Evolutionary conservation across 2,329 filamentous ascomycete genomes (phyloP).

Genomic region (Annulohypoxylon truncatum): DNA sequence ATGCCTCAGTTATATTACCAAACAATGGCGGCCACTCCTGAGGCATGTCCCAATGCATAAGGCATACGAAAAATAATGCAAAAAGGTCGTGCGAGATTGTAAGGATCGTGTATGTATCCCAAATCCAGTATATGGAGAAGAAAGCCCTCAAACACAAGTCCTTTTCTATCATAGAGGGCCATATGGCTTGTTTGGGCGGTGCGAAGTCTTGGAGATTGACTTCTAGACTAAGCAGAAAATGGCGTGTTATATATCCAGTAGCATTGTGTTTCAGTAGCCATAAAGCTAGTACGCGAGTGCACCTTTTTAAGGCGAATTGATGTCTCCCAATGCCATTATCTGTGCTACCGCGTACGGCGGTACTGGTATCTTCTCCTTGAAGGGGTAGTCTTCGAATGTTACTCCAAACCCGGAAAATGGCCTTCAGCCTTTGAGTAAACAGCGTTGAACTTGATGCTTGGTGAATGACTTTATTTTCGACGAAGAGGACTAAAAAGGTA

Average conservation of each 20-base stretch:
- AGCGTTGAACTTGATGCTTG: neutral
- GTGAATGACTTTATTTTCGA: neutral
- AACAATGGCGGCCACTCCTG: neutral
- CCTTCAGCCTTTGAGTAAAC: neutral
- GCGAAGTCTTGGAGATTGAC: neutral
- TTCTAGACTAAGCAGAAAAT: neutral
- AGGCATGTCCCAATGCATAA: neutral
- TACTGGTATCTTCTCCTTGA: neutral
- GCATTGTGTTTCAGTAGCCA: neutral
- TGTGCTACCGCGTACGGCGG: neutral
- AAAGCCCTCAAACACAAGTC: neutral
- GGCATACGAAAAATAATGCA: neutral
- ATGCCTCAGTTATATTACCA: neutral
- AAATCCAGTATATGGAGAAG: neutral
- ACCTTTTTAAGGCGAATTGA: neutral
- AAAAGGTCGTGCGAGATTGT: neutral
- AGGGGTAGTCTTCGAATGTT: neutral
- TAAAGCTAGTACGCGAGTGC: neutral
- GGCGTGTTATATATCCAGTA: neutral
- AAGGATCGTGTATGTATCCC: neutral
- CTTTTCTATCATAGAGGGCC: neutral
- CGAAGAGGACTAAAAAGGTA: neutral
- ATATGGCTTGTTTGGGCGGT: neutral
- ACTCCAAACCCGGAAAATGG: neutral
- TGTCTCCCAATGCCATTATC: neutral